Base-by-base conservation (phyloP, 441 rosid genomes). In the Manihot esculenta region DNA sequence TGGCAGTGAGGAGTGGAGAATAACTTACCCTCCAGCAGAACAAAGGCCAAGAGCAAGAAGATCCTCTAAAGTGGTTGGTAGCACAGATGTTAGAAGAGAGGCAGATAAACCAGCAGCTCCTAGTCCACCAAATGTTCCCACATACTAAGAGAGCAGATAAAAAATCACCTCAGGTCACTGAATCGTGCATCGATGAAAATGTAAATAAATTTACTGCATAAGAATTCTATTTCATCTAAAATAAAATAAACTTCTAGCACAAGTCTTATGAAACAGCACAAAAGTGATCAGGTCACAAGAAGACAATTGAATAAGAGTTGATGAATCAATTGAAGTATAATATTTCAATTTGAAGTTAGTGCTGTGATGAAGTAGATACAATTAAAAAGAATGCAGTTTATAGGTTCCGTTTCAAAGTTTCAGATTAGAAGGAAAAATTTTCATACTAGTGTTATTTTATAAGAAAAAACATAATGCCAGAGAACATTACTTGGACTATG, bases 71-170 rank as follows among this genome's bases (percentile, higher is more conserved):
- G 95, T 91, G 48, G 95, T 82, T 48, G 89, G 90, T 56, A 94
- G 85, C 66, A 94, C 94, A 35, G 96, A 94, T 62, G 97, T 90
- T 76, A 92, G 82, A 69, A 92, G 94, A 42, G 97, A 92, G 50
- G 99, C 99, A 69, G 97, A 88, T 62, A 94, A 80, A 33, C 94
- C 96, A 24, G 99, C 99, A 30, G 87, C 94, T 78, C 97, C 97
- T 38, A 90, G 84, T 71, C 97, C 97, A 66, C 97, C 91, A 79
- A 88, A 88, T 62, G 97, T 88, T 74, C 86, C 96, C 78, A 89
- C 71, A 81, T 87, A 90, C 97, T 92, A 77, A 72, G 42, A 81
- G 56, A 21, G 66, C 72, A 72, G 48, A 55, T 26, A 70, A 74
- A 69, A 74, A 23, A 74, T 27, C 53, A 50, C 64, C 56, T 76